A percentile compares a stretch with the other conserved stretches of the same genome.
Conservation (phyloP, 768 basidiomycete species). For the Russula brevipes region DNA sequence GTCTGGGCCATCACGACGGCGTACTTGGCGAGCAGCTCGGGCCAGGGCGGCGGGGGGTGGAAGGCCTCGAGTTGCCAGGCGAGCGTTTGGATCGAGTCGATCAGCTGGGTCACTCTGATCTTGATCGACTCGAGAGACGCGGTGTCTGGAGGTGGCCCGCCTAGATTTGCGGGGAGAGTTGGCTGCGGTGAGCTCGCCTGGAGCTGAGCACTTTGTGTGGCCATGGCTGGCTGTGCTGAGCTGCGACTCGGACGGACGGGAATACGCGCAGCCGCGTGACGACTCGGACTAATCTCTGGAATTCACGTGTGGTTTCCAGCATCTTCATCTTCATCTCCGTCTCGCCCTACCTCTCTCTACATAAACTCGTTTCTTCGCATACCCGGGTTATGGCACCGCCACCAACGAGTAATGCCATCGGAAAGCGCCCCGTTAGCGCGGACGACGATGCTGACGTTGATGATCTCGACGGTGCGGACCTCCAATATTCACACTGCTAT, state of each 20-base stretch:
- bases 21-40: constrained; percentile 82
- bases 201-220: neutral
- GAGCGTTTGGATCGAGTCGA: constrained; percentile 66
- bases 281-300: neutral
- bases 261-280: neutral
- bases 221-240: neutral
- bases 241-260: neutral
- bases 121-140: constrained; percentile 58
- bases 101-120: constrained; percentile 73
- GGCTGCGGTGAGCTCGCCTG: neutral
- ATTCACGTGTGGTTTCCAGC: constrained; percentile 15
- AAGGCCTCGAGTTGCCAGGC: constrained; percentile 56
- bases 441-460: constrained; percentile 54
- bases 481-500: neutral
- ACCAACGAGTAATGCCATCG: constrained; percentile 1
- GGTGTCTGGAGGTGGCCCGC: constrained; percentile 13
- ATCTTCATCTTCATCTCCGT: neutral
- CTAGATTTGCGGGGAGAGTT: constrained; percentile 6
- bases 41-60: constrained; percentile 69
- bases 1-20: constrained; percentile 79
- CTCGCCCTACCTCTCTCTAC: neutral
- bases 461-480: constrained; percentile 54
- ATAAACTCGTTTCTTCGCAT: neutral
- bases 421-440: constrained; percentile 8
- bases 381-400: constrained; percentile 8